Evolutionary conservation across 495 filamentous ascomycete genomes (phyloP), one percentile per base, ranked within the genome.

Genomic region (Hyaloscypha variabilis): DNA sequence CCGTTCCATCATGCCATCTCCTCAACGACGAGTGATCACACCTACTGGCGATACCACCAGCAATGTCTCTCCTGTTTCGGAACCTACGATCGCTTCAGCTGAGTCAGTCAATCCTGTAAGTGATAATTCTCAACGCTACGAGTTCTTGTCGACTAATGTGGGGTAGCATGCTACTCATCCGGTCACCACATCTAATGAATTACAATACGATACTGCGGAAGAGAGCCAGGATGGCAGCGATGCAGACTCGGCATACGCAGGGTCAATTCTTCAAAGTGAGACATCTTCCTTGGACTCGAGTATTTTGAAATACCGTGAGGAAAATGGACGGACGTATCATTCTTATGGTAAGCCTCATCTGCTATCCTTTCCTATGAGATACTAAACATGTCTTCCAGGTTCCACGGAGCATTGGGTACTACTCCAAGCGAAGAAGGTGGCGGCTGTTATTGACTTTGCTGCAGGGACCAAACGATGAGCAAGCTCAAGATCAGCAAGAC

Each of bases 271-370:
- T 53, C 23, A 6, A 1, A 60, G 24, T 8, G 63, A 66, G 8
- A 75, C 71, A 25, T 56, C 62, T 8, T 72, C 72, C 2, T 60
- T 69, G 57, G 57, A 58, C 2, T 75, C 73, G 8, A 71, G 67
- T 63, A 72, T 77, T 51, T 67, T 65, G 50, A 62, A 72, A 52
- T 73, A 65, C 60, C 55, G 66, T 19, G 62, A 72, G 55, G 73
- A 75, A 52, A 72, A 77, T 60, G 72, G 73, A 17, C 69, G 75
- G 14, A 72, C 70, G 8, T 77, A 75, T 66, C 75, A 77, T 57
- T 58, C 66, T 14, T 75, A 67, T 30, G 63, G 63, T 60, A 54
- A 53, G 36, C 23, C 36, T 28, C 14, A 11, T 13, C 13, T 34
- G n/a, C 10, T 21, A 39, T 21, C 24, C 17, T 56, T n/a, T 60